Evolutionary conservation across 2,329 filamentous ascomycete genomes (phyloP).

Genomic region (Metarhizium album): DNA sequence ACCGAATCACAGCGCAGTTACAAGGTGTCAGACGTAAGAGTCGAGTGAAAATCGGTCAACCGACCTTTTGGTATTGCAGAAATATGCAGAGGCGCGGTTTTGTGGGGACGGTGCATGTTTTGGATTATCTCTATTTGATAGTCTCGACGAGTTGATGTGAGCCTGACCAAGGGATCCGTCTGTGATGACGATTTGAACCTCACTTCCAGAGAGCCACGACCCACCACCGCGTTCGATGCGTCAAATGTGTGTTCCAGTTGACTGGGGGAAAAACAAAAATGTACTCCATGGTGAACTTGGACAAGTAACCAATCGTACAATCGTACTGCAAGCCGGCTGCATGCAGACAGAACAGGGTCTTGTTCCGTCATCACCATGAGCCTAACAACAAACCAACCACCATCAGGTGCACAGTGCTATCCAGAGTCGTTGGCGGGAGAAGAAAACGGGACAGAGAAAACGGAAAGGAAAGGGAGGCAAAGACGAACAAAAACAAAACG

Average conservation of each 20-base stretch:
- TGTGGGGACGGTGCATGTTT: not conserved
- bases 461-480: not conserved
- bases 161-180: not conserved
- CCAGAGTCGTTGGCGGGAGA: not conserved
- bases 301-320: slow-evolving; percentile 1
- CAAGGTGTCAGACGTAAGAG: not conserved
- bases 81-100: not conserved
- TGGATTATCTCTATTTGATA: not conserved
- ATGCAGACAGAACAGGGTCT: not conserved
- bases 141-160: not conserved
- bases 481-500: not conserved
- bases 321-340: not conserved
- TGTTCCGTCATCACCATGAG: not conserved
- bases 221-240: not conserved
- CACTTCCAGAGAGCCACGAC: not conserved
- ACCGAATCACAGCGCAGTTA: slow-evolving; percentile 3
- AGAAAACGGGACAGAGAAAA: not conserved
- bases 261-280: not conserved
- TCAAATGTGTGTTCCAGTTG: not conserved
- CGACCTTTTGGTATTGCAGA: not conserved
- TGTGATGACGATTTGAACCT: not conserved
- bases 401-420: no score
- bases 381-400: not conserved
- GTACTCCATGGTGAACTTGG: not conserved
- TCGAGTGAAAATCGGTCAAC: not conserved